Evolutionary conservation across 2,329 filamentous ascomycete species (phyloP), one percentile per base, ranked within the genome.

Genomic region (Microascus cirrosus): DNA sequence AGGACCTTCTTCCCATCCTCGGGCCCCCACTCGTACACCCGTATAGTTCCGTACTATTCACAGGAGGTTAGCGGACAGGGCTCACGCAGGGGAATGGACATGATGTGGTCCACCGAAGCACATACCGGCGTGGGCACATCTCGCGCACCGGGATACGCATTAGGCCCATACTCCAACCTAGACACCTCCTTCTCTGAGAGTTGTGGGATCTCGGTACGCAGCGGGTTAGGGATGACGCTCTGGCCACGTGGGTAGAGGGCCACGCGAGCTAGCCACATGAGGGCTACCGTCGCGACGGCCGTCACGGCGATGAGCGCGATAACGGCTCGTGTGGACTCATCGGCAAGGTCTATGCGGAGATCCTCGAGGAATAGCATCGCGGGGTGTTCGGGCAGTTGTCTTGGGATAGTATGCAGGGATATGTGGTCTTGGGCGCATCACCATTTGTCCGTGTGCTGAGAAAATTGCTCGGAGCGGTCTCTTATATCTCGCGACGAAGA

Each of bases 11-110:
- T 78, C 8, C 90, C 90, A 57, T 81, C 71, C 55, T 84, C 78
- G 1, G 89, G 87, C 1, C 90, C 90, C 73, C 87, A 95, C 73
- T 95, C 90, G 67, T 94, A 94, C 24, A 89, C 86, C 42, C 88
- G 77, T 58, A 91, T 84, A 36, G 77, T 83, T 55, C 90, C 90
- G 68, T 90, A 92, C 66, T 81, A 10, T 13, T 13, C 5, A 5
- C 20, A 7, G n/a, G 45, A 50, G 24, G 45, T 24, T 24, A 48
- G 42, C 42, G 28, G 24, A 57, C 18, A 55, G n/a, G 3, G 50
- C 6, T 54, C 6, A 32, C 15, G 25, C 10, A 15, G 5, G 39
- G 50, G 28, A n/a, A 42, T 18, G 34, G 45, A n/a, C 34, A 39
- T 22, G 22, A 10, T 12, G 48, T 34, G 20, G 13, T 11, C 48